Evolutionary conservation across 2,329 filamentous ascomycete species (phyloP).

Genomic region (Fusarium xyrophilum): DNA sequence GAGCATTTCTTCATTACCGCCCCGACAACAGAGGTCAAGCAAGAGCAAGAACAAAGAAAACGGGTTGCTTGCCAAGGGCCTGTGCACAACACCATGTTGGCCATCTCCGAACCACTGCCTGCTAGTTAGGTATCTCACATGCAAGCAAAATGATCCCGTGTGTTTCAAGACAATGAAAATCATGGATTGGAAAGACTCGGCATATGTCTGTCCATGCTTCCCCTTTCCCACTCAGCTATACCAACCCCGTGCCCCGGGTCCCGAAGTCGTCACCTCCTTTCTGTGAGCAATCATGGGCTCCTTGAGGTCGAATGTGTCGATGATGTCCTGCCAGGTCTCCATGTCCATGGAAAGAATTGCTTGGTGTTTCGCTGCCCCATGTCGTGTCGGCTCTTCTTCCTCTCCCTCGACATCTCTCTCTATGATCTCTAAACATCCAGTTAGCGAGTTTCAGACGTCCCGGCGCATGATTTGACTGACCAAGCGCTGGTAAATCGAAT

Average conservation of each 20-base stretch:
- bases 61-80: background rate
- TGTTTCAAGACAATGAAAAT: constrained; percentile 13
- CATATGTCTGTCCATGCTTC: constrained; percentile 1
- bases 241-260: constrained; percentile 68
- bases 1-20: background rate
- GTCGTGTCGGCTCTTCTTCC: constrained; percentile 53
- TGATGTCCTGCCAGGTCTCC: constrained; percentile 79
- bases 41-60: constrained; percentile 22
- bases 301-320: constrained; percentile 77
- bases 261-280: constrained; percentile 60
- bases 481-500: constrained; percentile 76
- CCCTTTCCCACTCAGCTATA: constrained; percentile 57
- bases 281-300: constrained; percentile 86
- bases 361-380: constrained; percentile 75
- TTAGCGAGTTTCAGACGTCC: constrained; percentile 5
- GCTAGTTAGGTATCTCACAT: background rate
- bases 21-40: background rate
- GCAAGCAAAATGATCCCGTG: constrained; percentile 1
- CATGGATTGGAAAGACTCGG: background rate
- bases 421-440: constrained; percentile 44
- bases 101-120: constrained; percentile 9
- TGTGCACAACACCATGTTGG: constrained; percentile 10
- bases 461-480: constrained; percentile 61
- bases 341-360: constrained; percentile 90
- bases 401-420: constrained; percentile 54